Base-by-base conservation (phyloP, 192 early-diverging fungal genomes). In the Coemansia sp. region DNA sequence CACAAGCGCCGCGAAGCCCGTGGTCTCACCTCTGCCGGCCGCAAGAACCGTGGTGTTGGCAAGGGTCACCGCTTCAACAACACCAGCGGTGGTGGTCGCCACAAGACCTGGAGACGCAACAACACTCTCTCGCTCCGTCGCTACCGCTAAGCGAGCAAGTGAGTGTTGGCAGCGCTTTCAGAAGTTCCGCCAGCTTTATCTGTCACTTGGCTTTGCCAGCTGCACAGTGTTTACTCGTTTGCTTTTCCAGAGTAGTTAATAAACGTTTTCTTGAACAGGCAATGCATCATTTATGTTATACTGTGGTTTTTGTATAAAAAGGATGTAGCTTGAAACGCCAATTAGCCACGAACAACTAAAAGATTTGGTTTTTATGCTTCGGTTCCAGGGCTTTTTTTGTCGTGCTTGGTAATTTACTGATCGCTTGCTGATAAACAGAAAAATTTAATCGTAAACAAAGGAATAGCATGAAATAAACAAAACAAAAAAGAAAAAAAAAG, bases 1-100 rank as follows among this genome's bases (percentile, higher is more conserved):
- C 95, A 97, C 91, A 99, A 99, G 91, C 96, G 90, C 87, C 93
- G 97, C 83, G 97, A 99, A 81, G 86, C 91, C 63, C 95, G 97
- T 87, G 97, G 94, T 83, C 91, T 99, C 70, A 99, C 97, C 69
- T 85, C 95, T 67, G 90, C 90, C 72, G 95, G 94, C 73, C 94
- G 93, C 90, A 96, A 97, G 92, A 93, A 89, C 90, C 93, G 96
- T 75, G 94, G 96, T 80, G 85, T 94, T 67, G 93, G 89, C 68
- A 99, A 99, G 91, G 96, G 96, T 63, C 95, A 97, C 84, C 75
- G 87, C 55, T 95, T 83, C 93, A 93, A 97, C 93, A 96, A 98
- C 88, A 94, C 92, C 85, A 89, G 86, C 45, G 96, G 96, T 83
- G 94, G 92, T 75, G 93, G 94, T 74, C 93, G 96, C 79, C 84